Percentiles rank a stretch among this genome's conserved stretches.
These are phyloP conservation scores for Penicillium sp. DNA, from an alignment of 2,329 filamentous ascomycete species.

Conservation along the genomic window DNA sequence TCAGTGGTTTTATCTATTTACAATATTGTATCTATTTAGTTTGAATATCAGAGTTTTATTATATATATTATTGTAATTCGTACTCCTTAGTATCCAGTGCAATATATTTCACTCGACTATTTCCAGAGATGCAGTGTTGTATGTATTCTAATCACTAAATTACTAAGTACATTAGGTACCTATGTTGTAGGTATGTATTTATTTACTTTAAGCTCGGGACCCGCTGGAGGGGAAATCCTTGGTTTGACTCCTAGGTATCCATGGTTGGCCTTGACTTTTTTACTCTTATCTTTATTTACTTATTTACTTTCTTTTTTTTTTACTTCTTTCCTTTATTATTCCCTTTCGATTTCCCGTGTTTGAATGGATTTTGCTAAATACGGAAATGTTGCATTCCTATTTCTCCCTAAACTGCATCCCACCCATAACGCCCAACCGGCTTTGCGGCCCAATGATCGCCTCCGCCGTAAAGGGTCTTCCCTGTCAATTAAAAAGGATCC, in stretches of 20 bases:
- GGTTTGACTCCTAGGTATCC: conserved; percentile 10
- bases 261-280: conserved; percentile 3
- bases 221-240: conserved; percentile 16
- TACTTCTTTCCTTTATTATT: background rate
- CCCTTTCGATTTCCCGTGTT: background rate
- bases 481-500: background rate
- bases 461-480: conserved; percentile 13
- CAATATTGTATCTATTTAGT: background rate
- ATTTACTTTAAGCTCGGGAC: conserved; percentile 15
- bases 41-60: background rate
- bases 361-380: background rate
- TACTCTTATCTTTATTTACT: conserved; percentile 2
- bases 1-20: conserved; percentile 1
- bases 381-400: conserved; percentile 3
- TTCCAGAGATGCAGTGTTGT: no score
- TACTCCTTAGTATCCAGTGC: background rate
- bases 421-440: conserved; percentile 14
- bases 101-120: background rate
- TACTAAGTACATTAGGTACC: no score
- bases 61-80: no score
- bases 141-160: background rate
- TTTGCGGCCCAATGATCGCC: conserved; percentile 27
- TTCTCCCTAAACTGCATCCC: conserved; percentile 2
- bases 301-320: background rate
- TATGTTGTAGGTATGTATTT: background rate